A percentile compares a stretch with the other conserved stretches of the same genome.
Evolutionary conservation across 306 rosid genomes (phyloP).

Genomic region (Quillaja saponaria): DNA sequence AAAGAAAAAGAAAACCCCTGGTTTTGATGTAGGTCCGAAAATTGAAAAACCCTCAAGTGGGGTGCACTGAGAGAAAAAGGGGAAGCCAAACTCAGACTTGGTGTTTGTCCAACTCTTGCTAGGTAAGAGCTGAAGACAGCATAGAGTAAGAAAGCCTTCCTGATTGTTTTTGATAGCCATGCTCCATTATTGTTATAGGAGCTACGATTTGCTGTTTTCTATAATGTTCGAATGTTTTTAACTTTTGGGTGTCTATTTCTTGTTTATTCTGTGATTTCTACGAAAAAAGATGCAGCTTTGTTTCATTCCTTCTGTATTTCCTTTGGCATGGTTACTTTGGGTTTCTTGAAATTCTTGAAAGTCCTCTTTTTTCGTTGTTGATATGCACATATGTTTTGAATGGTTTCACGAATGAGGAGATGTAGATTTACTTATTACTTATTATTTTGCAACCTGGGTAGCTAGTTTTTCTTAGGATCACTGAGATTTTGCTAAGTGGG

Average conservation of each 20-base stretch:
- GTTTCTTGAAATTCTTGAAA: constrained; percentile 6
- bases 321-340: neutral
- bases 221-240: constrained; percentile 1
- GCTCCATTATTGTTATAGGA: too few relatives aligned
- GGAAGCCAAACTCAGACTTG: too few relatives aligned
- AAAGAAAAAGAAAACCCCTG: too few relatives aligned
- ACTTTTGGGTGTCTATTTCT: constrained; percentile 23
- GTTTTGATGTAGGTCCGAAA: too few relatives aligned
- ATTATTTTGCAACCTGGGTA: neutral
- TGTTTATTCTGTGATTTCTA: neutral
- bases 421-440: neutral
- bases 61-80: too few relatives aligned
- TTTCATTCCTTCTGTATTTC: neutral
- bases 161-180: too few relatives aligned
- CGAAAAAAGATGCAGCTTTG: neutral
- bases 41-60: too few relatives aligned
- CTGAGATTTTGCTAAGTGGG: constrained; percentile 3
- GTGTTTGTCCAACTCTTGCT: too few relatives aligned
- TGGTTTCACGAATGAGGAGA: neutral
- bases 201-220: neutral
- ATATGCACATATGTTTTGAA: neutral
- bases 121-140: too few relatives aligned
- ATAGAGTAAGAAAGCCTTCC: too few relatives aligned
- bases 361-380: neutral
- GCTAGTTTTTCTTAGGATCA: neutral